Evolutionary conservation across 768 basidiomycete species (phyloP), one percentile per base, ranked within the genome.

Genomic region (Hygrocybe punicea): DNA sequence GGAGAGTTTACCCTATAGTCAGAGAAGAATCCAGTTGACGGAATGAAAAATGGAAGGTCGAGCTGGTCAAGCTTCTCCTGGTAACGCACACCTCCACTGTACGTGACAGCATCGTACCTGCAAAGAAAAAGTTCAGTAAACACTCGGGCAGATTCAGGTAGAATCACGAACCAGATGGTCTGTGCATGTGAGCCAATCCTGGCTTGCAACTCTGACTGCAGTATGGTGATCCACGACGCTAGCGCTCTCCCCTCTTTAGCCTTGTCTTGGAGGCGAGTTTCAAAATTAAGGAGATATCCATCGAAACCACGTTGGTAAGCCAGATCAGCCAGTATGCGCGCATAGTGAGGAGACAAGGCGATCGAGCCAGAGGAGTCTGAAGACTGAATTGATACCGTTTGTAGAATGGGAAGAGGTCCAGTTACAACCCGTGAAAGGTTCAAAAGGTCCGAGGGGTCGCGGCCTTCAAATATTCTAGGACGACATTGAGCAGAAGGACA

Each of bases 201-300:
- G 11, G 68, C 68, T 46, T 77, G 68, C 4, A 91, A 76, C 65
- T 89, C 84, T 0, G 71, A 69, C 54, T 78, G 80, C 11, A 93
- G 73, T 10, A 89, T 62, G 0, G 79, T 74, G 45, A 89, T 84
- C 90, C 91, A 93, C 1, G 78, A 80, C 1, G 83, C 74, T 11
- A 92, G 71, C 1, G 80, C 80, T 10, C 78, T 74, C 0, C 85
- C 82, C 58, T 91, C 86, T 53, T 84, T 80, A 5, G 73, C 59
- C 0, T 79, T 75, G 25, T 81, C 78, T 14, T 62, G 66, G 2
- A 88, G 70, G 2, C 73, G 69, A 37, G 73, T 81, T 65, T 93
- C 91, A 46, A 93, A 81, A 65, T 93, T 93, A 36, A 93, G 78
- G 13, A 93, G 74, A 64, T 89, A 93, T 0, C 91, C 91, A 61